phyloP scores from a whole-genome alignment of 164 flowering plant genomes.

The Cinnamomum micranthum region DNA sequence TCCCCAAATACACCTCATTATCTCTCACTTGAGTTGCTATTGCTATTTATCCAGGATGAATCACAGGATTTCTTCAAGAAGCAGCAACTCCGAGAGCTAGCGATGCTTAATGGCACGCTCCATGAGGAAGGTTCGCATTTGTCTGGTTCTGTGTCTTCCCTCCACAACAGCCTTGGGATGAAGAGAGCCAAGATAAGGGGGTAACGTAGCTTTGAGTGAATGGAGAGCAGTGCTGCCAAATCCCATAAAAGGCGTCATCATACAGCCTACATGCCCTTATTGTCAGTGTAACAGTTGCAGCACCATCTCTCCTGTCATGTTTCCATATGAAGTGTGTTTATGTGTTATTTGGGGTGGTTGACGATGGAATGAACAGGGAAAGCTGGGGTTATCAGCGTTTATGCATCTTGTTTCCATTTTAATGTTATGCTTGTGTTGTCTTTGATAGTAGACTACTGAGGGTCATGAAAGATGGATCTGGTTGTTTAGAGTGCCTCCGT shows the following conservation, averaged over 20 bases:
- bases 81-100: conserved; percentile 95
- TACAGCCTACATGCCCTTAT: conserved; percentile 27
- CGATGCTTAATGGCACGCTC: conserved; percentile 87
- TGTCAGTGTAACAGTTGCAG: conserved; percentile 39
- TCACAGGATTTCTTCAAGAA: conserved; percentile 84
- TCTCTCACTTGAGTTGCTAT: not conserved
- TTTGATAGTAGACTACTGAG: not conserved
- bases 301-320: conserved; percentile 34
- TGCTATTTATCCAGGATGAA: conserved; percentile 56
- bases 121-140: conserved; percentile 88
- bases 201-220: conserved; percentile 9
- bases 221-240: conserved; percentile 19
- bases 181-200: conserved; percentile 97
- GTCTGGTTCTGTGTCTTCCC: conserved; percentile 92
- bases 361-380: conserved; percentile 14
- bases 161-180: conserved; percentile 93
- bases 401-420: conserved; percentile 11
- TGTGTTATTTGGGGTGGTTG: conserved; percentile 19
- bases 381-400: conserved; percentile 2
- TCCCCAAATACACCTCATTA: not conserved
- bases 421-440: not conserved
- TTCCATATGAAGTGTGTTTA: conserved; percentile 27
- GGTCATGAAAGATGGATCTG: not conserved
- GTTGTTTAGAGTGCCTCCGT: not conserved
- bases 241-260: conserved; percentile 22